Percentiles rank a stretch among this genome's conserved stretches.
These are phyloP conservation scores for Phytophthora parvispora DNA, from an alignment of 352 stramenopile species.

Conservation along the genomic window DNA sequence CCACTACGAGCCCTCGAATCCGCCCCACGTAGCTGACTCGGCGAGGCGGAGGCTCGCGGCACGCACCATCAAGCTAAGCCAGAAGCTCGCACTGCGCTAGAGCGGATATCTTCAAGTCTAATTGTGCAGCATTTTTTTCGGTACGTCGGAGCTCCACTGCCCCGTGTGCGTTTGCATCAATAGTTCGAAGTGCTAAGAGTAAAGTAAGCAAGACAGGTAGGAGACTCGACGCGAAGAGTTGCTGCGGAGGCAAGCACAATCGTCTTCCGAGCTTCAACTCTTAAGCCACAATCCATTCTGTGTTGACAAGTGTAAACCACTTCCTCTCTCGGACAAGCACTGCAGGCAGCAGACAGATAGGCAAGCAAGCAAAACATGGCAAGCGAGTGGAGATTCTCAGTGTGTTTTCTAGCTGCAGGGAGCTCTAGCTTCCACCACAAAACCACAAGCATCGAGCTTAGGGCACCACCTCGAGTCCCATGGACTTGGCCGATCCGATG, in stretches of 20 bases:
- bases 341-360: too few relatives aligned
- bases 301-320: conserved; percentile 1
- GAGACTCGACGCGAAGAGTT: conserved; percentile 18
- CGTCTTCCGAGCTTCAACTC: conserved; percentile 22
- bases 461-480: conserved; percentile 90
- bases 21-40: not conserved
- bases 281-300: conserved; percentile 20
- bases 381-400: conserved; percentile 27
- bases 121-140: conserved; percentile 21
- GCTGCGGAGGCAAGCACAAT: conserved; percentile 6
- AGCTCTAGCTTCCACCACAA: conserved; percentile 4
- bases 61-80: conserved; percentile 20
- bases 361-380: conserved; percentile 16
- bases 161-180: conserved; percentile 27
- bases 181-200: conserved; percentile 25
- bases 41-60: conserved; percentile 7
- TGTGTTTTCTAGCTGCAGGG: conserved; percentile 25
- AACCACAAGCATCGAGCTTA: conserved; percentile 28
- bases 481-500: conserved; percentile 94
- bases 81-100: conserved; percentile 9
- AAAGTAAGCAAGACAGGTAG: conserved; percentile 29
- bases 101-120: conserved; percentile 25
- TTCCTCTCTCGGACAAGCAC: too few relatives aligned
- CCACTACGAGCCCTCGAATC: conserved; percentile 13
- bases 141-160: conserved; percentile 5